A percentile compares a stretch with the other conserved stretches of the same genome.
These are phyloP conservation scores for Thymus quinquecostatus DNA, from an alignment of 257 asterid genomes.

Conservation along the genomic window DNA sequence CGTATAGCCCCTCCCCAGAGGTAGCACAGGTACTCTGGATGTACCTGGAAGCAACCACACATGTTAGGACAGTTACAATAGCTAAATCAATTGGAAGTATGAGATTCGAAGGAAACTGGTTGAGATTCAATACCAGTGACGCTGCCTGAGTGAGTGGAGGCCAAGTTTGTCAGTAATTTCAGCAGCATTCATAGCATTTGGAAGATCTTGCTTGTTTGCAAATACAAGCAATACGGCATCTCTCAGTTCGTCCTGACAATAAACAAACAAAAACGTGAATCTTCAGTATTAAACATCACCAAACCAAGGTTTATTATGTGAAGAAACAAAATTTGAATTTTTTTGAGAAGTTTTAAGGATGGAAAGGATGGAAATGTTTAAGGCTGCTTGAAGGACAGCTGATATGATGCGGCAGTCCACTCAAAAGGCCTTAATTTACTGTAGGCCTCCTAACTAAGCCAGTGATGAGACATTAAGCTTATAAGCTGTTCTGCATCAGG, in stretches of 20 bases:
- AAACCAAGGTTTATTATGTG: not conserved
- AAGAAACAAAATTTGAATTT: too few species aligned
- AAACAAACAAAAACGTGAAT: slow-evolving; percentile 2
- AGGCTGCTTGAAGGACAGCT: slow-evolving; percentile 3
- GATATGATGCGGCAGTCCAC: not conserved
- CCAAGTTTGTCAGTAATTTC: slow-evolving; percentile 93
- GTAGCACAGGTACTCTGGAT: slow-evolving; percentile 96
- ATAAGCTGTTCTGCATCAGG: not conserved
- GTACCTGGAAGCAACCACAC: slow-evolving; percentile 54
- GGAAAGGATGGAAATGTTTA: not conserved
- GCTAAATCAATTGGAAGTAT: not conserved
- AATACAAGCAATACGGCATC: slow-evolving; percentile 88
- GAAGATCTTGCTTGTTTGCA: slow-evolving; percentile 95
- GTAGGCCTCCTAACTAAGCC: slow-evolving; percentile 22
- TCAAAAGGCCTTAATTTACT: not conserved
- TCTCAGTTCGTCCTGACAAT: slow-evolving; percentile 75
- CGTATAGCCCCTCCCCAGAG: slow-evolving; percentile 91
- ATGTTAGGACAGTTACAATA: not conserved
- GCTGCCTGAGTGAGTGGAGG: slow-evolving; percentile 90
- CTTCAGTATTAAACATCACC: not conserved
- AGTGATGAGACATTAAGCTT: not conserved
- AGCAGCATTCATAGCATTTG: slow-evolving; percentile 94
- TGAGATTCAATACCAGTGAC: slow-evolving; percentile 66
- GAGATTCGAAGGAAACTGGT: not conserved
- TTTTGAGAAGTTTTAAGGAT: too few species aligned